Evolutionary conservation across 805 yeast genomes (phyloP), one percentile per base, ranked within the genome.

Genomic region (Kregervanrija pseudodelftensis): DNA sequence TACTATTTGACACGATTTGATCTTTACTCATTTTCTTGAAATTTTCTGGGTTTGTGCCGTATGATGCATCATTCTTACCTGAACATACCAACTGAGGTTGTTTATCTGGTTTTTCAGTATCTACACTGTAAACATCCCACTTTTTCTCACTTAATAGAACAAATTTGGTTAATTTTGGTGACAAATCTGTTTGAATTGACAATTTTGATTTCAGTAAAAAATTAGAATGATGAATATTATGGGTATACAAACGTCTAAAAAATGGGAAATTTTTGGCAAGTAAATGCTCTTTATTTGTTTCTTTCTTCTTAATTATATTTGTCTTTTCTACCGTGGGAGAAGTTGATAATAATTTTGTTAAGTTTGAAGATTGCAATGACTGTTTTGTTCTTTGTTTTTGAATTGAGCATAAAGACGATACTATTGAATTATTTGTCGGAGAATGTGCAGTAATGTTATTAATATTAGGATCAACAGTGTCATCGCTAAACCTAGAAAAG

Each of bases 181-280:
- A 72, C 38, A 79, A 70, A 47, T 85, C 72, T 43, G 88, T 61
- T 63, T 79, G 66, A 51, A 79, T 69, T 57, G 75, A 66, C 52
- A 73, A 49, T 64, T 73, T 67, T 42, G 78, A 66, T 32, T 74
- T 65, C 41, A 74, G 59, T 31, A 78, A 65, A 44, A 77, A 66
- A 40, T 71, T 71, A 8, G 79, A 63, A 17, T 59, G 59, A 46
- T 77, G 81, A 0, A 82, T 76, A 28, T 69, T 65, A 55, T 72
- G 73, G 37, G 77, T 77, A 41, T 72, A 69, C 41, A 76, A 70
- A 49, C 76, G 81, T 47, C 95, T 72, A 58, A 83, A 85, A 44
- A 80, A 77, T 0, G 97, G 97, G 63, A 87, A 89, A 54, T 91
- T 86, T 54, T 80, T 83, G 5, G 82, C 80, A 60, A 81, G 87